These are phyloP conservation scores for Phytopythium kandeliae DNA, from an alignment of 352 stramenopile genomes.

Conservation along the genomic window DNA sequence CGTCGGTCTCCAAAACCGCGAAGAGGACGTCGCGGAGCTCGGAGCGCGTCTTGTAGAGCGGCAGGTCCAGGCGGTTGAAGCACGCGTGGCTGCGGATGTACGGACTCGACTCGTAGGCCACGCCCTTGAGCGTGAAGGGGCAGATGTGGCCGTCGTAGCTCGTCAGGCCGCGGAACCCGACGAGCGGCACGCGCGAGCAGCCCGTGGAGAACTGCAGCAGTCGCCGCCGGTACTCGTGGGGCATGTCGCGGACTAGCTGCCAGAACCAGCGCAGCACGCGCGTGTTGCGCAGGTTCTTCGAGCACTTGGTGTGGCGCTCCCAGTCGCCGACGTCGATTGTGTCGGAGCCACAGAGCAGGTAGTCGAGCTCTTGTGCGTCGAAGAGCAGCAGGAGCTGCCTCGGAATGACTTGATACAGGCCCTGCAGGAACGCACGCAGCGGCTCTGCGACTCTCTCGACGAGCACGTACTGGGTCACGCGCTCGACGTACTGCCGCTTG, in stretches of 20 bases:
- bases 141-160: slow-evolving; percentile 53
- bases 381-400: slow-evolving; percentile 90
- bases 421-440: slow-evolving; percentile 75
- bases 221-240: slow-evolving; percentile 38
- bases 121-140: slow-evolving; percentile 52
- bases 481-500: slow-evolving; percentile 84
- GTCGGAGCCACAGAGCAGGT: slow-evolving; percentile 91
- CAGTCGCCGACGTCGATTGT: slow-evolving; percentile 94
- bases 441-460: slow-evolving; percentile 84
- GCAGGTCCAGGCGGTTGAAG: slow-evolving; percentile 89
- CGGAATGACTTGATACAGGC: slow-evolving; percentile 93
- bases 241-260: slow-evolving; percentile 77
- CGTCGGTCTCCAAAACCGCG: slow-evolving; percentile 24
- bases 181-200: slow-evolving; percentile 53
- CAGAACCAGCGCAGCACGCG: slow-evolving; percentile 44
- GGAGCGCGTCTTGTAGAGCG: slow-evolving; percentile 50
- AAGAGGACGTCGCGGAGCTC: slow-evolving; percentile 41
- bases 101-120: slow-evolving; percentile 20
- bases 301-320: slow-evolving; percentile 73
- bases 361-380: slow-evolving; percentile 94
- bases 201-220: slow-evolving; percentile 69
- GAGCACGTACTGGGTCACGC: slow-evolving; percentile 86
- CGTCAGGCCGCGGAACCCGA: slow-evolving; percentile 42
- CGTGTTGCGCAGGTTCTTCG: slow-evolving; percentile 20
- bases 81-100: slow-evolving; percentile 59